Conservation (phyloP, 345 rosid species). For the Noccaea caerulescens region DNA sequence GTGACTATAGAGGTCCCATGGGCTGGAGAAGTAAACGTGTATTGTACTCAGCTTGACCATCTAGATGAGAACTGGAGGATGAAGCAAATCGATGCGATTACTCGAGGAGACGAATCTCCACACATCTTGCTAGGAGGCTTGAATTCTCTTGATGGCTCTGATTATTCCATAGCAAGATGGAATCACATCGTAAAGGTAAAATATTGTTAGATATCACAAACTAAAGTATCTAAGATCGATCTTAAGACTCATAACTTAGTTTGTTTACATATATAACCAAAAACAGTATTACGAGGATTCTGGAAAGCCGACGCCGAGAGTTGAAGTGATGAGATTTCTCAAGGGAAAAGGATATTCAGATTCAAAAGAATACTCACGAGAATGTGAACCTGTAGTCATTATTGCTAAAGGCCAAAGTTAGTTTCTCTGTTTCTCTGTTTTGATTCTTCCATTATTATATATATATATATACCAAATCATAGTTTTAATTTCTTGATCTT, state of each 20-base stretch:
- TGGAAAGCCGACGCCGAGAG: slow-evolving; percentile 88
- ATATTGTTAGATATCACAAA: neutral
- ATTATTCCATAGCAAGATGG: slow-evolving; percentile 86
- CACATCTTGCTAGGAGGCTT: slow-evolving; percentile 82
- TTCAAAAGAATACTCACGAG: slow-evolving; percentile 78
- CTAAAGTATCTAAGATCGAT: neutral
- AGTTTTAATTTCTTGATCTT: neutral
- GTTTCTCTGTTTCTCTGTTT: slow-evolving; percentile 28
- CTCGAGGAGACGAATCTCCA: slow-evolving; percentile 60
- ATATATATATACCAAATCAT: neutral
- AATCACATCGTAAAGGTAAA: slow-evolving; percentile 77
- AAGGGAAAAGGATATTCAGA: slow-evolving; percentile 69
- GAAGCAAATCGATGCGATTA: slow-evolving; percentile 81
- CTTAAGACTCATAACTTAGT: neutral
- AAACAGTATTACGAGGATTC: slow-evolving; percentile 78
- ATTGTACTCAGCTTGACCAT: slow-evolving; percentile 93
- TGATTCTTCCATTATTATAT: neutral
- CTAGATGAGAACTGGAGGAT: slow-evolving; percentile 90
- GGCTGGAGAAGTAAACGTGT: slow-evolving; percentile 83
- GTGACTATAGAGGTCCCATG: slow-evolving; percentile 81
- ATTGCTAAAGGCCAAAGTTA: slow-evolving; percentile 94
- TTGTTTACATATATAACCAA: slow-evolving; percentile 1
- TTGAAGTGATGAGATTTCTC: slow-evolving; percentile 67
- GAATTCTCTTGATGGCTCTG: slow-evolving; percentile 75
- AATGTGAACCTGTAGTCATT: slow-evolving; percentile 93